Conservation (phyloP, 495 filamentous ascomycete genomes). For the Sabuloglossum arenarium region DNA sequence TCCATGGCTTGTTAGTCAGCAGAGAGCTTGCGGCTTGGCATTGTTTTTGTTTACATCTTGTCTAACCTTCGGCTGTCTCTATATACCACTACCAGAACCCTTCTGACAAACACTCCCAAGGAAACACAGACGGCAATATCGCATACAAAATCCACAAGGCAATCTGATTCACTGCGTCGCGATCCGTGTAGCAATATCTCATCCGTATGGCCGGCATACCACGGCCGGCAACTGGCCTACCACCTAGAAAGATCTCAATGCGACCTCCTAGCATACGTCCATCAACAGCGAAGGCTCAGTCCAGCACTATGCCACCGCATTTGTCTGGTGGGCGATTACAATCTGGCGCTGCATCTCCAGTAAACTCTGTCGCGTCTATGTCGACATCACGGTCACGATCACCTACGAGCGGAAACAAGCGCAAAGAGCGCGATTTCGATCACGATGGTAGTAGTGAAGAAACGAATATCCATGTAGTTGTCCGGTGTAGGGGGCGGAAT, state of each 20-base stretch:
- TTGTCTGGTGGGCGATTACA: slow-evolving; percentile 16
- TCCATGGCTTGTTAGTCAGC: neutral
- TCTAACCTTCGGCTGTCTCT: neutral
- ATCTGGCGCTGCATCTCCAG: slow-evolving; percentile 36
- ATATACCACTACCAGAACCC: neutral
- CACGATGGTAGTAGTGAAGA: slow-evolving; percentile 42
- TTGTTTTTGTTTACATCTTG: slow-evolving; percentile 3
- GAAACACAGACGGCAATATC: neutral
- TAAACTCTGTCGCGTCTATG: slow-evolving; percentile 36
- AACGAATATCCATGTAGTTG: slow-evolving; percentile 94
- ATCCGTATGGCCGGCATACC: slow-evolving; percentile 30
- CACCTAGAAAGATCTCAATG: slow-evolving; percentile 31
- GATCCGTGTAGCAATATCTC: neutral
- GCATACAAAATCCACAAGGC: neutral
- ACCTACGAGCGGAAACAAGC: slow-evolving; percentile 35
- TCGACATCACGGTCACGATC: slow-evolving; percentile 24
- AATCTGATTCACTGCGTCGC: neutral
- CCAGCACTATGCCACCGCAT: slow-evolving; percentile 21
- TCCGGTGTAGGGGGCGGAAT: slow-evolving; percentile 80
- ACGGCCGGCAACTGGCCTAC: slow-evolving; percentile 28
- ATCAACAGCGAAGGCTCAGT: slow-evolving; percentile 22
- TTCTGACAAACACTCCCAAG: neutral
- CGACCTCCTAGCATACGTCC: slow-evolving; percentile 31
- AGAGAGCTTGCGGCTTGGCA: neutral
- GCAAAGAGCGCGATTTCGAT: slow-evolving; percentile 71